Evolutionary conservation across 169 alveolate species (phyloP), one percentile per base, ranked within the genome.

Genomic region (Cryptosporidium ubiquitum): DNA sequence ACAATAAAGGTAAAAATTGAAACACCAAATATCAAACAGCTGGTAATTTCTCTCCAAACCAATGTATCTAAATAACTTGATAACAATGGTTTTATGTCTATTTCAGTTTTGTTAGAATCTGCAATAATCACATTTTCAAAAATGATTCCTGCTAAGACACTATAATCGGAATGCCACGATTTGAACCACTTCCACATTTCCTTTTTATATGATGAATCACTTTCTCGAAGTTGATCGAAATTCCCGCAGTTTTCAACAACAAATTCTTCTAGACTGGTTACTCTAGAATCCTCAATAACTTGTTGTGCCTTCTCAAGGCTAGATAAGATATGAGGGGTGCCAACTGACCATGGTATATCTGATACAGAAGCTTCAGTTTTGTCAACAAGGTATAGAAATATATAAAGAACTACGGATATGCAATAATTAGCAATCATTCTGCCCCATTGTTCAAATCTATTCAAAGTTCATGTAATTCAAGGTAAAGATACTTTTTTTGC

Each of bases 161-260:
- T 79, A 37, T 74, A 29, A 58, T 79, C 89, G 0, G 64, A 40
- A 42, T 79, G 68, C 89, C 89, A 79, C 69, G 89, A 79, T 26
- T 40, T 44, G 26, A 79, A 61, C 61, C 49, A 64, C 23, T 79
- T 33, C 89, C 89, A 79, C 68, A 61, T 79, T 61, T 58, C 73
- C 52, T 61, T 58, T 79, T 26, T 60, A 29, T 61, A 39, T 1
- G 16, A 6, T 3, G 31, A 29, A 39, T 42, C 64, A 35, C 20
- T 29, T 33, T 58, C 33, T 37, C 37, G 44, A 40, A 44, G 40
- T 6, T 37, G 20, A 6, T 5, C 55, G 16, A 9, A 31, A 2
- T n/a, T 57, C 40, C 42, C 42, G 29, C 89, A 79, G 20, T 79
- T 40, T 35, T 61, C 51, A 33, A 6, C 26, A 5, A 79, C 66